Base-by-base conservation (phyloP, 192 early-diverging fungal genomes). In the Funneliformis geosporum region DNA sequence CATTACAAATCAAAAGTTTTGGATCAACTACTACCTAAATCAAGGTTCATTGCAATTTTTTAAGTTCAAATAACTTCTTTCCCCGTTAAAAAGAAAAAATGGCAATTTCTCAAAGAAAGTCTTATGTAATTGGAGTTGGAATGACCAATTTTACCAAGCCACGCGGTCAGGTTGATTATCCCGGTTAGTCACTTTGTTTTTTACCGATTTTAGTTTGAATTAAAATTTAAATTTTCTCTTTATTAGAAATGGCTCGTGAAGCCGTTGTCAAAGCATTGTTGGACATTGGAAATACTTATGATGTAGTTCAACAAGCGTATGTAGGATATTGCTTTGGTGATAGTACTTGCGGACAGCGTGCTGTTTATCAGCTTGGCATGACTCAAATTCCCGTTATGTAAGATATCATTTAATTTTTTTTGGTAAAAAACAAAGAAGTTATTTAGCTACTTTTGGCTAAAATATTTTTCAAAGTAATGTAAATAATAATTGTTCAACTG, bases 401-500 rank as follows among this genome's bases (percentile, higher is more conserved):
- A 23, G 69, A 16, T 33, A 4, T 46, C 0, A 33, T 23, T 67
- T 72, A 25, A 16, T 38, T 27, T 23, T 66, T 25, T 23, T 66
- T 66, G 1, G 21, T 6, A 23, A 1, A 23, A 4, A 16, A 23
- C 28, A n/a, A n/a, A n/a, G n/a, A n/a, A n/a, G n/a, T 79, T 23
- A 61, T 23, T 55, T 46, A 18, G 59, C 6, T 23, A 40, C 27
- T 59, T n/a, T 71, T 60, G 46, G 10, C 16, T 67, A 55, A 8
- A 79, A 82, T 82, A 79, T 82, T 28, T 76, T 80, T 38, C 77
- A 87, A 84, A 84, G 88, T 79, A 94, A 94, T 73, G 91, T 92
- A 73, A 93, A 93, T 85, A 94, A 94, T 88, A 93, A 92, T 82
- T 92, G 93, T 84, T 88, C 93, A 5, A 93, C 93, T 74, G 92